Evolutionary conservation across 2,329 filamentous ascomycete genomes (phyloP).

Genomic region (Zasmidium cellare): DNA sequence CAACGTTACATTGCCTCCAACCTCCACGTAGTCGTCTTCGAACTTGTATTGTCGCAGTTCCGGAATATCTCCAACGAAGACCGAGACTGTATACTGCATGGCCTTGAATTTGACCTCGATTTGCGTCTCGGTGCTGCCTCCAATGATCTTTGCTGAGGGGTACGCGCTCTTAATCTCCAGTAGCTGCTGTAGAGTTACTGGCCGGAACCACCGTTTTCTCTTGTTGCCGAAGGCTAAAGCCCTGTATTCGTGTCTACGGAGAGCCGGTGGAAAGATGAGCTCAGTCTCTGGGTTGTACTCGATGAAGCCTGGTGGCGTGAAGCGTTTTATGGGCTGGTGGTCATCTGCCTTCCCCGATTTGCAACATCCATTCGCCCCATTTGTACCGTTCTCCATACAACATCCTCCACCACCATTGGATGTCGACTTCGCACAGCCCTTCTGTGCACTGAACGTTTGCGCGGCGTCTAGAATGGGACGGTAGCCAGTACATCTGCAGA

Average conservation of each 20-base stretch:
- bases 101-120: slow-evolving; percentile 99
- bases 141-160: slow-evolving; percentile 89
- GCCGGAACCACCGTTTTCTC: slow-evolving; percentile 89
- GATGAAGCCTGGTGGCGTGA: slow-evolving; percentile 88
- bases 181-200: slow-evolving; percentile 80
- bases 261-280: slow-evolving; percentile 85
- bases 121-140: slow-evolving; percentile 93
- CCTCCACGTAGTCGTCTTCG: slow-evolving; percentile 77
- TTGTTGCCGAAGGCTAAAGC: slow-evolving; percentile 92
- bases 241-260: slow-evolving; percentile 79
- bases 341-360: slow-evolving; percentile 40
- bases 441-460: slow-evolving; percentile 73
- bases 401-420: slow-evolving; percentile 65
- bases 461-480: slow-evolving; percentile 91
- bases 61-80: slow-evolving; percentile 90
- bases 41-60: slow-evolving; percentile 83
- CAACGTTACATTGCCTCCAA: slow-evolving; percentile 88
- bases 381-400: slow-evolving; percentile 62
- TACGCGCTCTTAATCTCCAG: slow-evolving; percentile 86
- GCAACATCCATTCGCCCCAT: slow-evolving; percentile 61
- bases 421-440: slow-evolving; percentile 56
- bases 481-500: slow-evolving; percentile 95
- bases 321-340: slow-evolving; percentile 56
- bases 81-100: slow-evolving; percentile 82
- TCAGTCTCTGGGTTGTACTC: slow-evolving; percentile 92